Conservation (phyloP, 805 yeast genomes). For the Pichia exigua region DNA sequence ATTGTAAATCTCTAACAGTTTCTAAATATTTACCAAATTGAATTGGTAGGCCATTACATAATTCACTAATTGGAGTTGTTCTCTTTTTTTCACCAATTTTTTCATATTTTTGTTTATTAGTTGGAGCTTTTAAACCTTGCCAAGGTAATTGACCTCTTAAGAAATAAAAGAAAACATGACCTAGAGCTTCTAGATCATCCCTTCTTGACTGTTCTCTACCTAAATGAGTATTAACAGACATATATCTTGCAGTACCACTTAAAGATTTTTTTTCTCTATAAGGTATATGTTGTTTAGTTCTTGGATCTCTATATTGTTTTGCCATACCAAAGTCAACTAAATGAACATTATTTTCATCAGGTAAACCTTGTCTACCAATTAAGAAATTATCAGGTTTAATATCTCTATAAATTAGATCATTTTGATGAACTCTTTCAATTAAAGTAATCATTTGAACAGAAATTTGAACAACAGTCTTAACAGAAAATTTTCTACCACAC, state of each 20-base stretch:
- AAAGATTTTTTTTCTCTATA: slow-evolving; percentile 92
- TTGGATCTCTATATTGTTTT: slow-evolving; percentile 93
- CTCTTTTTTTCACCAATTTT: slow-evolving; percentile 96
- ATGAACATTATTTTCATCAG: slow-evolving; percentile 78
- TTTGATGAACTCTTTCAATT: slow-evolving; percentile 80
- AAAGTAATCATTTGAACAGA: slow-evolving; percentile 91
- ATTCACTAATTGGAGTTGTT: slow-evolving; percentile 75
- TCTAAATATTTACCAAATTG: slow-evolving; percentile 91
- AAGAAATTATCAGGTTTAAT: slow-evolving; percentile 96
- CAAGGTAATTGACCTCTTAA: slow-evolving; percentile 92
- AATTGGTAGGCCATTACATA: slow-evolving; percentile 83
- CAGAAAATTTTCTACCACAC: slow-evolving; percentile 87
- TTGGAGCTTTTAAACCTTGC: slow-evolving; percentile 98
- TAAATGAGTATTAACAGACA: slow-evolving; percentile 94
- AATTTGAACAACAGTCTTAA: slow-evolving; percentile 86
- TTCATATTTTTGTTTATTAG: slow-evolving; percentile 95
- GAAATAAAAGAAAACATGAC: slow-evolving; percentile 94
- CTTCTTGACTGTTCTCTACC: slow-evolving; percentile 96
- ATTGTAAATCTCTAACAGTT: slow-evolving; percentile 78
- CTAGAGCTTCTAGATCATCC: slow-evolving; percentile 93
- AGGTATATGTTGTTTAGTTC: slow-evolving; percentile 91
- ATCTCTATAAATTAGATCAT: slow-evolving; percentile 89
- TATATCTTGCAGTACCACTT: slow-evolving; percentile 97
- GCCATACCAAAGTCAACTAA: slow-evolving; percentile 99
- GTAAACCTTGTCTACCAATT: slow-evolving; percentile 81